Evolutionary conservation across 148 eudicot species (phyloP), one percentile per base, ranked within the genome.

Genomic region (Mesembryanthemum crystallinum): DNA sequence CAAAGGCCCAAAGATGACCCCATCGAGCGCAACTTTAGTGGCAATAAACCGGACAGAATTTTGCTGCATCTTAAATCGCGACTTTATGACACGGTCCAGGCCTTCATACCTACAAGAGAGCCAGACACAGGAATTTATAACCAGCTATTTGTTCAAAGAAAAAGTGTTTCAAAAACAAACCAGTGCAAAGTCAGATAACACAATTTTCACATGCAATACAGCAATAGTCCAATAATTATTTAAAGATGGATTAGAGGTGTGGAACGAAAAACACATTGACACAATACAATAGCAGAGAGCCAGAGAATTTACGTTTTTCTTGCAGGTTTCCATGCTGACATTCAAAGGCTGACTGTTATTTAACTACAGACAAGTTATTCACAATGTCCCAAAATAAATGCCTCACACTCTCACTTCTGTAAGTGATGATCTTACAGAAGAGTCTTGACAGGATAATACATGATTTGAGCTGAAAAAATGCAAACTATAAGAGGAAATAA

Each of bases 1-100:
- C 83, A 94, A 75, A 20, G 98, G 97, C 73, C 98, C 98, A 77
- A 94, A 94, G 43, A 94, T 85, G 76, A 94, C 69, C 58, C 93
- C 97, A 68, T 94, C 98, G 74, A 88, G 76, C 29, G 93, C 96
- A 35, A 94, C 98, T 86, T 94, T 94, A 77, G 90, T 79, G 42
- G 87, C 96, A 64, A 94, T 95, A 76, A 94, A 94, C 35, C 87
- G 82, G 66, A 87, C 76, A 24, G 97, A 90, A 61, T 92, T 92
- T 45, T 92, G 94, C 65, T 82, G 88, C 78, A 89, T 82, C 61
- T 73, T 86, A 45, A 85, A 78, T 63, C 87, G 82, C 1, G 79
- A 29, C 72, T 85, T 89, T 70, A 94, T 84, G 42, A 86, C 57
- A 23, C 91, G 82, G 85, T 94, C 98, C 71, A 94, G 80, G 5